phyloP scores from a whole-genome alignment of 2,329 filamentous ascomycete species.

The Colletotrichum sp. region DNA sequence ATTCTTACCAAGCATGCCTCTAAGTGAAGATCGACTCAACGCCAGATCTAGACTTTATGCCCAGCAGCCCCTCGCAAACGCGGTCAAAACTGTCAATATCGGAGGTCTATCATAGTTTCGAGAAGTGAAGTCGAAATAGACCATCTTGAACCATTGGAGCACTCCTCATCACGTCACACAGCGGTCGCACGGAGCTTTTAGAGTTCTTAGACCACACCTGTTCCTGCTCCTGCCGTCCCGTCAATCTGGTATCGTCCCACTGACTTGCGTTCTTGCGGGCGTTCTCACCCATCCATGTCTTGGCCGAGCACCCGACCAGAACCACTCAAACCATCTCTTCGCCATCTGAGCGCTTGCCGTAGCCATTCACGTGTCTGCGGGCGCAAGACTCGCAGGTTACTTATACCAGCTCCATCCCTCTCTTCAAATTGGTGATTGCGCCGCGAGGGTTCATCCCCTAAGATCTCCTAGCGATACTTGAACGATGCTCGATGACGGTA shows the following conservation, averaged over 20 bases:
- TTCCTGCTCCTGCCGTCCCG: neutral
- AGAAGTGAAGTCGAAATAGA: neutral
- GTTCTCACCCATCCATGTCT: neutral
- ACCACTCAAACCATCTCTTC: neutral
- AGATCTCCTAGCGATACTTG: no score
- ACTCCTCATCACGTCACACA: neutral
- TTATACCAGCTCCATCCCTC: neutral
- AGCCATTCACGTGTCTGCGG: conserved; percentile 17
- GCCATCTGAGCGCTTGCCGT: neutral
- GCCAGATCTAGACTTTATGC: neutral
- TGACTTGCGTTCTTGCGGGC: conserved; percentile 21
- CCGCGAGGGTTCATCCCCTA: fast-evolving
- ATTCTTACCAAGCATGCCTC: neutral
- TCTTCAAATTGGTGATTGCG: neutral
- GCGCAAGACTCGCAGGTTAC: neutral
- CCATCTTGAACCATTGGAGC: neutral
- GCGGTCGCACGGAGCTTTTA: neutral
- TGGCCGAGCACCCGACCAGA: neutral
- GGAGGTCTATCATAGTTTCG: neutral
- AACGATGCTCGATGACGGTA: neutral
- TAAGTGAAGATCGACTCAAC: neutral
- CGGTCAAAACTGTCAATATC: neutral
- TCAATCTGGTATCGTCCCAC: neutral
- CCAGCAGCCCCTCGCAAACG: neutral
- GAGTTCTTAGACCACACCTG: neutral